A percentile compares a stretch with the other conserved stretches of the same genome.
Evolutionary conservation across 2,329 filamentous ascomycete genomes (phyloP).

Genomic region (Cryphonectria naterciae): DNA sequence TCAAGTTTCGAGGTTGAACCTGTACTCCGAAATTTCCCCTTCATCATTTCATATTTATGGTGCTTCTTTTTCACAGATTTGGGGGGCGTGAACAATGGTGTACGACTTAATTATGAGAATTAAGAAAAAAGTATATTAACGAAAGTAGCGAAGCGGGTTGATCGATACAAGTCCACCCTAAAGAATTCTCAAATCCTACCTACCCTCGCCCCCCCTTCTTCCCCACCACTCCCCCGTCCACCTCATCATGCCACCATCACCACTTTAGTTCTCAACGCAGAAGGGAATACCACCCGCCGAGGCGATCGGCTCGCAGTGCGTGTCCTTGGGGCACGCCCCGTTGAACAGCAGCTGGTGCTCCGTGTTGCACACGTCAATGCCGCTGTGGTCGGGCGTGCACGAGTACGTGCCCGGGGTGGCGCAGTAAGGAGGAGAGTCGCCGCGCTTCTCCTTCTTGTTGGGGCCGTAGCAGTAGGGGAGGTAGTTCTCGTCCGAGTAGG

Average conservation of each 20-base stretch:
- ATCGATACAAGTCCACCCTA: not conserved
- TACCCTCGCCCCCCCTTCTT: not conserved
- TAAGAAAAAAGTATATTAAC: not conserved
- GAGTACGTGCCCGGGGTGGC: slow-evolving; percentile 25
- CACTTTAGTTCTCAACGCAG: slow-evolving; percentile 26
- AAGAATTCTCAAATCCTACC: not conserved
- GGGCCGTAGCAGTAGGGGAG: slow-evolving; percentile 27
- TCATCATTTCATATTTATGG: no score
- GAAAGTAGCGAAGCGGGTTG: not conserved
- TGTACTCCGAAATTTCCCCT: no score
- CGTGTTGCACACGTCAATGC: slow-evolving; percentile 28
- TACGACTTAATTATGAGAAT: no score
- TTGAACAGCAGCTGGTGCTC: slow-evolving; percentile 29
- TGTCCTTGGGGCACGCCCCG: slow-evolving; percentile 23
- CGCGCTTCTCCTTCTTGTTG: slow-evolving; percentile 18
- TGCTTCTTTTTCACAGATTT: not conserved
- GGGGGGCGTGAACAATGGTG: not conserved
- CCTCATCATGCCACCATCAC: not conserved
- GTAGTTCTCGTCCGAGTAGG: slow-evolving; percentile 19
- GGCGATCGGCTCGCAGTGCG: slow-evolving; percentile 24
- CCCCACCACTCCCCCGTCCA: not conserved
- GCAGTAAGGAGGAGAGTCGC: slow-evolving; percentile 14
- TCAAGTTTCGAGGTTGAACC: no score
- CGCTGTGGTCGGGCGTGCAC: slow-evolving; percentile 15
- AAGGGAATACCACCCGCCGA: slow-evolving; percentile 23